Percentiles rank a stretch among this genome's conserved stretches.
Conservation (phyloP, 805 yeast species). For the Metschnikowia vanudenii region DNA sequence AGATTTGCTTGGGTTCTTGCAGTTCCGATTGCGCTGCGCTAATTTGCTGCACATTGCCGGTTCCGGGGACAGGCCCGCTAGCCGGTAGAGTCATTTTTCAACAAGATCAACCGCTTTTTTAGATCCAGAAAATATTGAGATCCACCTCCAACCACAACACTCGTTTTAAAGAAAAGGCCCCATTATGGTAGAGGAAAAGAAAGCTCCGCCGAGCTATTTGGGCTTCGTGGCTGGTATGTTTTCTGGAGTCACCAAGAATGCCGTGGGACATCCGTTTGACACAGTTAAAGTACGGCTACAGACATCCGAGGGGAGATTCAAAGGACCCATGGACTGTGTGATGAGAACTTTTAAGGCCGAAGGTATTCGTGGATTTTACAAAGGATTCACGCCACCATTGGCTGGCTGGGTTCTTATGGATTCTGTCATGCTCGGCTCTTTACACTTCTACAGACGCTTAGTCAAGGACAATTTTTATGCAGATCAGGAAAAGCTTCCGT, state of each 20-base stretch:
- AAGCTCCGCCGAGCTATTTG: slow-evolving; percentile 50
- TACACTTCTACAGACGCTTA: slow-evolving; percentile 71
- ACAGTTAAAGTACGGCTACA: slow-evolving; percentile 86
- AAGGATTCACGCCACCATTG: slow-evolving; percentile 91
- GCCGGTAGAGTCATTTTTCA: neutral
- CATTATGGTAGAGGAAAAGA: slow-evolving; percentile 2
- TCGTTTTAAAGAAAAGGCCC: neutral
- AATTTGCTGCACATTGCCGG: slow-evolving; percentile 2
- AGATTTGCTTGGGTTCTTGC: too few relatives aligned
- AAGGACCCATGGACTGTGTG: slow-evolving; percentile 81
- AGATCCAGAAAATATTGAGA: neutral
- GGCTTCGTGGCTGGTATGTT: slow-evolving; percentile 90
- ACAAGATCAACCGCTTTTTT: neutral
- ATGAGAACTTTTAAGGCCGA: slow-evolving; percentile 68
- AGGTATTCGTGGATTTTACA: slow-evolving; percentile 76
- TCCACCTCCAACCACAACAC: neutral
- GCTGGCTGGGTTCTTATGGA: slow-evolving; percentile 96
- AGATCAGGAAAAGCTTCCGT: slow-evolving; percentile 62
- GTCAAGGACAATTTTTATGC: slow-evolving; percentile 64
- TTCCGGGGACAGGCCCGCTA: neutral
- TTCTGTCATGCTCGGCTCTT: slow-evolving; percentile 82
- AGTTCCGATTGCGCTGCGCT: neutral
- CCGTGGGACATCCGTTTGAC: slow-evolving; percentile 93
- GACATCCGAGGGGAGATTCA: slow-evolving; percentile 58
- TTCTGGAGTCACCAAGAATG: slow-evolving; percentile 82